Evolutionary conservation across 331 rosid species (phyloP).

Genomic region (Acacia concinna): DNA sequence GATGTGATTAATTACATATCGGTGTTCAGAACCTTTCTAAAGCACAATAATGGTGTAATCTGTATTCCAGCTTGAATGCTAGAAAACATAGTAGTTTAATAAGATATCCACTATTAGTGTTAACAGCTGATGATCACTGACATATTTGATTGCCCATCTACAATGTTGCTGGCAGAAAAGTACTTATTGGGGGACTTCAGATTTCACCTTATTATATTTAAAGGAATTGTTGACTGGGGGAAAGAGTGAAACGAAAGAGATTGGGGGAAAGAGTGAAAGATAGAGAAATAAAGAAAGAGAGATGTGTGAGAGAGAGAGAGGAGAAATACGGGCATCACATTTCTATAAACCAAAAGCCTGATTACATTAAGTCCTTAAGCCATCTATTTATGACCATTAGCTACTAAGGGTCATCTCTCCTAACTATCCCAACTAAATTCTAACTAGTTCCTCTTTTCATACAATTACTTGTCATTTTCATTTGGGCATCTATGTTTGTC

Average conservation of each 20-base stretch:
- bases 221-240: neutral
- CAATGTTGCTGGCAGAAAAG: neutral
- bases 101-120: neutral
- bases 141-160: slow-evolving; percentile 12
- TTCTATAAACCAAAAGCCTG: neutral
- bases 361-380: neutral
- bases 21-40: slow-evolving; percentile 1
- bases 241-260: neutral
- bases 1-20: slow-evolving; percentile 20
- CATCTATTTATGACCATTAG: neutral
- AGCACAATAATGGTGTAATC: slow-evolving; percentile 23
- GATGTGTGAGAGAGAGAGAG: neutral
- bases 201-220: slow-evolving; percentile 6
- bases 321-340: neutral
- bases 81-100: neutral
- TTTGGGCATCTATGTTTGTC: neutral
- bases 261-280: neutral
- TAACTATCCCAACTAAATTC: neutral
- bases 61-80: slow-evolving; percentile 14
- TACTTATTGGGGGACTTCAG: slow-evolving; percentile 8
- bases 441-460: neutral
- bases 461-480: neutral
- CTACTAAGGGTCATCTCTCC: neutral
- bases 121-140: slow-evolving; percentile 8
- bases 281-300: too few species aligned